Percentiles rank a stretch among this genome's conserved stretches.
Evolutionary conservation across 2,329 filamentous ascomycete genomes (phyloP).

Genomic region (Colletotrichum noveboracense): DNA sequence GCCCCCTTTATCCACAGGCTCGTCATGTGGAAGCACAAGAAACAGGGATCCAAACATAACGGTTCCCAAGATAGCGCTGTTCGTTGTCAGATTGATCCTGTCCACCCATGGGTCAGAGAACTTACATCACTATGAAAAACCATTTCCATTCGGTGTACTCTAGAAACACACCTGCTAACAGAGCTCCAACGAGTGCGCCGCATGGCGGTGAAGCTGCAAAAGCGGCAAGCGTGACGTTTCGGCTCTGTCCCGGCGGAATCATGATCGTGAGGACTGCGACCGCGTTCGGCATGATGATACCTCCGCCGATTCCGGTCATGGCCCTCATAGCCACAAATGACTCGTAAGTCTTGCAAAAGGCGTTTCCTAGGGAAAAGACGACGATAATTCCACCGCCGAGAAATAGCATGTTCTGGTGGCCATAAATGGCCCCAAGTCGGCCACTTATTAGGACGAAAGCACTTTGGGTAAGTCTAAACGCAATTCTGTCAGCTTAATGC

Average conservation of each 20-base stretch:
- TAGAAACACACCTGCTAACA: conserved; percentile 38
- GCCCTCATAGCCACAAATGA: background rate
- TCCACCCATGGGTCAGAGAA: background rate
- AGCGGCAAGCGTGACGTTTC: conserved; percentile 49
- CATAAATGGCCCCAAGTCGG: background rate
- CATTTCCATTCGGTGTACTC: background rate
- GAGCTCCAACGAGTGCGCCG: conserved; percentile 46
- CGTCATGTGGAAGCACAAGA: background rate
- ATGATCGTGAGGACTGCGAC: conserved; percentile 54
- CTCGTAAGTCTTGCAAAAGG: background rate
- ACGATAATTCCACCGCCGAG: background rate
- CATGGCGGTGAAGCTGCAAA: conserved; percentile 53
- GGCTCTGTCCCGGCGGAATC: conserved; percentile 48
- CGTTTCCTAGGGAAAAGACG: background rate
- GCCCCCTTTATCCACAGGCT: conserved; percentile 10
- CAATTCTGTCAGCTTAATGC: background rate
- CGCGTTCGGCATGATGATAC: conserved; percentile 56
- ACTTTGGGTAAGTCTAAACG: background rate
- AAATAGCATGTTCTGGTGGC: background rate
- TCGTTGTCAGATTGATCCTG: background rate
- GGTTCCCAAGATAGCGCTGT: background rate
- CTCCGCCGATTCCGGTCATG: conserved; percentile 46
- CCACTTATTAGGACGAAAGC: background rate
- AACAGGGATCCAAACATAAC: background rate
- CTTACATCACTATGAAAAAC: background rate